Percentiles rank a stretch among this genome's conserved stretches.
These are phyloP conservation scores for Puccinia horiana DNA, from an alignment of 1,284 basidiomycete genomes.

Conservation along the genomic window DNA sequence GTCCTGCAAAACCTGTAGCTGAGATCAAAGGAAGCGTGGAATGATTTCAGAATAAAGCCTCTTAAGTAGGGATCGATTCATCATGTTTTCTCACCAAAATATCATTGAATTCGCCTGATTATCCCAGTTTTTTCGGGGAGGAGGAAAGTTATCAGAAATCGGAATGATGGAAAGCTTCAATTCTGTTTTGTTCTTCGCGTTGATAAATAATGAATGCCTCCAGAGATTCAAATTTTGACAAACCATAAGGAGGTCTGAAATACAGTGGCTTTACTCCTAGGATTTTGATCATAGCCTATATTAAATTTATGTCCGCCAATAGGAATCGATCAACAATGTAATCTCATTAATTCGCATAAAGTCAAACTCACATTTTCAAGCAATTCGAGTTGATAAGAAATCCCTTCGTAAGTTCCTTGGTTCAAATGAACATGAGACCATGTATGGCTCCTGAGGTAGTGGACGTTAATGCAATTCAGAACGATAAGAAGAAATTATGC, in stretches of 20 bases:
- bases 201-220: neutral
- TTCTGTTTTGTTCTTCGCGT: neutral
- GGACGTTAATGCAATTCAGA: neutral
- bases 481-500: neutral
- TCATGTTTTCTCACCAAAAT: slow-evolving; percentile 11
- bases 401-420: slow-evolving; percentile 51
- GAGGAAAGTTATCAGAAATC: neutral
- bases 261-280: slow-evolving; percentile 55
- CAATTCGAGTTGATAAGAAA: slow-evolving; percentile 52
- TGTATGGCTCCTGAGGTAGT: slow-evolving; percentile 50
- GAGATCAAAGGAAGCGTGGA: neutral
- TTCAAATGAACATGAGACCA: slow-evolving; percentile 55
- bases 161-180: neutral
- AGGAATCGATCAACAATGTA: neutral
- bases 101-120: slow-evolving; percentile 51
- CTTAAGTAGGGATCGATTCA: neutral
- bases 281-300: slow-evolving; percentile 55
- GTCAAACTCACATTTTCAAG: slow-evolving; percentile 29
- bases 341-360: neutral
- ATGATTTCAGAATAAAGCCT: neutral
- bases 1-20: slow-evolving; percentile 52
- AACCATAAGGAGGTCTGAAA: slow-evolving; percentile 53
- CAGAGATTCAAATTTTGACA: neutral
- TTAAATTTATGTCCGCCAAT: slow-evolving; percentile 28
- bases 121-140: slow-evolving; percentile 28